These are phyloP conservation scores for Sporopachydermia quercuum DNA, from an alignment of 805 yeast genomes.

Conservation along the genomic window DNA sequence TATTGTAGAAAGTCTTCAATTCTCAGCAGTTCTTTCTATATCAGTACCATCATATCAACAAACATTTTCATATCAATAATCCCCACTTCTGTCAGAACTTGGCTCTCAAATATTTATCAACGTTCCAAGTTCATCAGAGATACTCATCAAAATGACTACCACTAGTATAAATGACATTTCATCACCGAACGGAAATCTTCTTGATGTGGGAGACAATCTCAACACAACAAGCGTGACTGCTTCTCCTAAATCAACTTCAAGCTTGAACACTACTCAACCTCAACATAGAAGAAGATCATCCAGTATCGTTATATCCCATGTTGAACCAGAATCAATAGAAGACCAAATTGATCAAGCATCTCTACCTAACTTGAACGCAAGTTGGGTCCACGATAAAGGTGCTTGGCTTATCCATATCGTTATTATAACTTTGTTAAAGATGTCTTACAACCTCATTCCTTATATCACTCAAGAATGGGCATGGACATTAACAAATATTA, in stretches of 20 bases:
- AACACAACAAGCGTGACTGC: too few species aligned
- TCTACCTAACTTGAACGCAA: conserved; percentile 82
- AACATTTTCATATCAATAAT: too few species aligned
- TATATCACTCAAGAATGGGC: conserved; percentile 70
- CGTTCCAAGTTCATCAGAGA: too few species aligned
- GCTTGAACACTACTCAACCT: conserved; percentile 2
- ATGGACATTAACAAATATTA: conserved; percentile 87
- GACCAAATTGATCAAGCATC: conserved; percentile 84
- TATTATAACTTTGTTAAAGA: conserved; percentile 55
- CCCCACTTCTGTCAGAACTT: too few species aligned
- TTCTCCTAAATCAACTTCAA: not conserved
- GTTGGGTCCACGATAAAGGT: conserved; percentile 89
- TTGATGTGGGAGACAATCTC: too few species aligned
- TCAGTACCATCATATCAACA: too few species aligned
- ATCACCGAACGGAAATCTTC: too few species aligned
- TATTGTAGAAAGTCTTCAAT: too few species aligned
- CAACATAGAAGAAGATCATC: conserved; percentile 48
- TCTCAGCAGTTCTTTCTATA: too few species aligned
- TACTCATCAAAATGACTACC: too few species aligned
- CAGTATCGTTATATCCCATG: conserved; percentile 79
- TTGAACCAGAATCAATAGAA: conserved; percentile 84
- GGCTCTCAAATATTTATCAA: too few species aligned
- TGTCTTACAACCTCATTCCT: conserved; percentile 68
- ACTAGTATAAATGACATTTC: too few species aligned
- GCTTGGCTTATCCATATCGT: conserved; percentile 94